A percentile compares a stretch with the other conserved stretches of the same genome.
Evolutionary conservation across 148 eudicot species (phyloP).

Genomic region (Cornus florida): DNA sequence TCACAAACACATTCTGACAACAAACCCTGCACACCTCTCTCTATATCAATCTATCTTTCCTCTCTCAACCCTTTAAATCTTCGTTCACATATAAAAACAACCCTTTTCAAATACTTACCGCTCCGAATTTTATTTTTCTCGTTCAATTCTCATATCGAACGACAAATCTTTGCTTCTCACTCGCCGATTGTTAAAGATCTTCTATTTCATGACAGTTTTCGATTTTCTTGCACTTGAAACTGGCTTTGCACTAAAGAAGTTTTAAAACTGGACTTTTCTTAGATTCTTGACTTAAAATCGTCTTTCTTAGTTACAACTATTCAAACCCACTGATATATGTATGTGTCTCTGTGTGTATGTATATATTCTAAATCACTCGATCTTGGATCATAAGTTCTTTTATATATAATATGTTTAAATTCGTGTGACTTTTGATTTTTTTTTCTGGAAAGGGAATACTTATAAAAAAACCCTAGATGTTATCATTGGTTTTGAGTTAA

Average conservation of each 20-base stretch:
- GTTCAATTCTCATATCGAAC: background rate
- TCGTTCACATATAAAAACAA: background rate
- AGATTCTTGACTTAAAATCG: background rate
- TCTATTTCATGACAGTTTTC: too few relatives aligned
- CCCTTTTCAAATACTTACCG: constrained; percentile 12
- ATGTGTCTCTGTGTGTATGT: too few relatives aligned
- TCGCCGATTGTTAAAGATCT: background rate
- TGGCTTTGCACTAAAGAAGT: background rate
- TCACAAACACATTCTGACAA: too few relatives aligned
- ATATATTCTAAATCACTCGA: background rate
- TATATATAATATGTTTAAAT: background rate
- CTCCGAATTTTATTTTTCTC: background rate
- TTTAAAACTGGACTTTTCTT: background rate
- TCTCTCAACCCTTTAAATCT: background rate
- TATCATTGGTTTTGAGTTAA: too few relatives aligned
- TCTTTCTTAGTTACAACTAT: background rate
- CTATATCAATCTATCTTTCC: too few relatives aligned
- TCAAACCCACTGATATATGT: too few relatives aligned
- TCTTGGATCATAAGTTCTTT: background rate
- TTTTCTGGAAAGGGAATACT: too few relatives aligned
- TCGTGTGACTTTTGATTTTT: too few relatives aligned
- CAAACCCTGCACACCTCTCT: too few relatives aligned
- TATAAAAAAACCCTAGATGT: too few relatives aligned
- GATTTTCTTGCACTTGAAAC: too few relatives aligned
- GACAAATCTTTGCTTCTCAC: background rate